Evolutionary conservation across 2,329 filamentous ascomycete genomes (phyloP), one percentile per base, ranked within the genome.

Genomic region (Colletotrichum neosansevieriae): DNA sequence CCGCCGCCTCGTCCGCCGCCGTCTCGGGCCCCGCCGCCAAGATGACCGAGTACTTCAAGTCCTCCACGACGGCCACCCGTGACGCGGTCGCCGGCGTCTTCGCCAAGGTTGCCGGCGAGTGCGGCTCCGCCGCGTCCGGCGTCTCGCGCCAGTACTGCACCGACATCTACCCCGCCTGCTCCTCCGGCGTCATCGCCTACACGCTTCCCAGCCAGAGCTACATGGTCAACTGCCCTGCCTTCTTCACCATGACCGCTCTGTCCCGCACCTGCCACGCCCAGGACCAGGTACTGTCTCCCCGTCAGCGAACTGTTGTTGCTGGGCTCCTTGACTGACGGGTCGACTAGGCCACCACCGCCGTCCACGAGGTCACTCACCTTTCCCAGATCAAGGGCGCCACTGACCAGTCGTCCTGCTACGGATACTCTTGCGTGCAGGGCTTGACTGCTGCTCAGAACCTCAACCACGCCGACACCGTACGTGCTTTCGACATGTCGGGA

Each of bases 301-400:
- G 40, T 17, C 10, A n/a, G 17, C 13, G 15, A 38, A 36, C n/a
- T 21, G 17, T 12, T 11, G 42, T 5, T n/a, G 13, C 10, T 10
- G 44, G n/a, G 44, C 19, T 15, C 24, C 13, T 4, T 50, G 47
- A 29, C 21, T 50, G 3, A 29, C 29, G 17, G 6, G 10, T 21
- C 7, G 17, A 15, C 13, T 36, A 58, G 54, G 56, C 56, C 36
- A 90, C 85, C 13, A 92, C 89, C 13, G 84, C 84, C 36, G 76
- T 92, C 13, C 90, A 92, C 74, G 90, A 92, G 81, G 81, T 84
- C 72, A 91, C 89, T 9, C 90, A 92, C 74, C 71, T 85, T 82
- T 85, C n/a, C 78, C 84, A 75, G 82, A 79, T 78, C 70, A 87
- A 86, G 63, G 87, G 88, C 9, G 91, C 89, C 2, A 76, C 83